Evolutionary conservation across 352 stramenopile genomes (phyloP).

Genomic region (Phytophthora nicotianae): DNA sequence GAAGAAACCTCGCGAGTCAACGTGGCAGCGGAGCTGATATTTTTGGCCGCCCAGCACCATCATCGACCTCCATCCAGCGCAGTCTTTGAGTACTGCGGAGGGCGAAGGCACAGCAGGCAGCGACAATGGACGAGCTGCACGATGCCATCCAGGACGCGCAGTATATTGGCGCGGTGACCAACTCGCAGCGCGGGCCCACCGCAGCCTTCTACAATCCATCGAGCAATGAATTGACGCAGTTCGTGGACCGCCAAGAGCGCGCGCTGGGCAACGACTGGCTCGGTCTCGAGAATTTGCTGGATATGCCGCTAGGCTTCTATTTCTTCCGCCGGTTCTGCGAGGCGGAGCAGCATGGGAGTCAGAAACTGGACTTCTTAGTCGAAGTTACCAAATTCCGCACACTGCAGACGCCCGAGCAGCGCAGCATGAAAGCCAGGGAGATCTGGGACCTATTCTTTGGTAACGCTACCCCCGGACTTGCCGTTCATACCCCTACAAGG

Average conservation of each 20-base stretch:
- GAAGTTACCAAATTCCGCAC: constrained; percentile 74
- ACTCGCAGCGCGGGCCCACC: constrained; percentile 68
- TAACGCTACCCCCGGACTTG: constrained; percentile 3
- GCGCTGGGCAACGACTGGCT: constrained; percentile 63
- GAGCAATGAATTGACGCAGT: constrained; percentile 65
- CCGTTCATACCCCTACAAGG: neutral
- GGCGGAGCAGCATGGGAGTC: constrained; percentile 60
- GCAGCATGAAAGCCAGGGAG: constrained; percentile 51
- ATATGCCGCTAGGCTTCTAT: constrained; percentile 82
- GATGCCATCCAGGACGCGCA: constrained; percentile 91
- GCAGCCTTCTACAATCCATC: constrained; percentile 79
- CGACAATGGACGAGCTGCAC: constrained; percentile 86
- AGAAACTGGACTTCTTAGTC: constrained; percentile 74
- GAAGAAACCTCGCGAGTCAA: constrained; percentile 5
- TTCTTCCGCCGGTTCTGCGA: constrained; percentile 82
- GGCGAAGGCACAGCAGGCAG: neutral
- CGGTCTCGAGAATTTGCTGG: constrained; percentile 69
- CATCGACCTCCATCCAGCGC: neutral
- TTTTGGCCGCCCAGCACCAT: constrained; percentile 1
- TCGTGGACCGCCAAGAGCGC: constrained; percentile 63
- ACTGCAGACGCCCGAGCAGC: constrained; percentile 53
- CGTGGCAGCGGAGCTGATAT: constrained; percentile 7
- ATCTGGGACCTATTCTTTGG: constrained; percentile 67
- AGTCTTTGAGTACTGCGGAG: constrained; percentile 14
- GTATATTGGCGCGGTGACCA: constrained; percentile 87